Conservation (phyloP, 768 basidiomycete genomes). For the Amanita polypyramis region DNA sequence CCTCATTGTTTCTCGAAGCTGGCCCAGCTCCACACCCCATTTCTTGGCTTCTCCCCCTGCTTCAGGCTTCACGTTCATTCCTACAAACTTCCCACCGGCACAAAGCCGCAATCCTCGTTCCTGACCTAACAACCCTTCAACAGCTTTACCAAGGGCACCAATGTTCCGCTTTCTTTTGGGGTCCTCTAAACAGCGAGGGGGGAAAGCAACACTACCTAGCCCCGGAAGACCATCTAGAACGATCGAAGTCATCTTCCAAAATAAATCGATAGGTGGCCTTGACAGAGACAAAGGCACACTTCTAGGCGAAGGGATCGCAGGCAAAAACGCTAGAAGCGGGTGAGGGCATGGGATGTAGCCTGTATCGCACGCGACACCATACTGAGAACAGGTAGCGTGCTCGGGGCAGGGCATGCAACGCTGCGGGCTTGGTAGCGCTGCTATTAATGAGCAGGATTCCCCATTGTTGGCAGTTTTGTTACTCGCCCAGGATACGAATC, state of each 20-base stretch:
- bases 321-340: constrained; percentile 42
- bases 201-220: constrained; percentile 66
- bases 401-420: constrained; percentile 65
- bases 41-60: constrained; percentile 63
- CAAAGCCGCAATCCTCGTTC: constrained; percentile 61
- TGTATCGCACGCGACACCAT: constrained; percentile 52
- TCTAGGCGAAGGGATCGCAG: constrained; percentile 23
- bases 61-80: constrained; percentile 24
- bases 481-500: not conserved
- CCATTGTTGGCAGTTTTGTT: constrained; percentile 15
- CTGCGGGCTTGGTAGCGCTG: constrained; percentile 46
- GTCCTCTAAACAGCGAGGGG: constrained; percentile 70
- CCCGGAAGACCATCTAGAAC: constrained; percentile 62
- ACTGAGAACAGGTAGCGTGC: constrained; percentile 51
- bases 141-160: constrained; percentile 61
- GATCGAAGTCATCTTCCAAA: constrained; percentile 37
- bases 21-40: constrained; percentile 63
- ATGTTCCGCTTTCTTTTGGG: constrained; percentile 65
- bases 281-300: constrained; percentile 29
- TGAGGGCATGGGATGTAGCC: constrained; percentile 61
- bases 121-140: constrained; percentile 53
- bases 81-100: constrained; percentile 30
- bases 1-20: constrained; percentile 46
- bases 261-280: constrained; percentile 27
- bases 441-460: constrained; percentile 41